These are phyloP conservation scores for Gonium pectorale DNA, from an alignment of 139 green algal species.

Conservation along the genomic window DNA sequence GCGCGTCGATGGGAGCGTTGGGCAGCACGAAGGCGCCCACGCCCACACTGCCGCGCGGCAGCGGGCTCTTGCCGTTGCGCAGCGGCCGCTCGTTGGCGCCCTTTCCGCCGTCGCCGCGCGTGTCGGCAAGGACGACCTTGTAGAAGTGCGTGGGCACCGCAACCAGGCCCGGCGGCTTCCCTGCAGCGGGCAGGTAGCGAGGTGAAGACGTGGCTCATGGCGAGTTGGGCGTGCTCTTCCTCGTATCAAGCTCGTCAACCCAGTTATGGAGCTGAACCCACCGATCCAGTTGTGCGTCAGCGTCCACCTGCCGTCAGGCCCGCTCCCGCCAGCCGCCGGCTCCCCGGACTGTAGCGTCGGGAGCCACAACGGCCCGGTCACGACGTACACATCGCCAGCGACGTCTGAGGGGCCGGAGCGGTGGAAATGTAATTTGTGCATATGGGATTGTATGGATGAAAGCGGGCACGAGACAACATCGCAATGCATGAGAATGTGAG, in stretches of 20 bases:
- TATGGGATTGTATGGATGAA: not conserved
- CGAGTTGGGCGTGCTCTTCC: not conserved
- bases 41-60: conserved; percentile 34
- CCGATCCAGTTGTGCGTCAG: conserved; percentile 71
- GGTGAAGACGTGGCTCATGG: not conserved
- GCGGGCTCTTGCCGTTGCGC: not conserved
- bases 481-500: too few relatives aligned
- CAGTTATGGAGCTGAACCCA: not conserved
- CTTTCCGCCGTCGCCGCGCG: not conserved
- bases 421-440: not conserved
- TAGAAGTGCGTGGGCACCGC: conserved; percentile 95
- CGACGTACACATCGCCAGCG: conserved; percentile 79
- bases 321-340: not conserved
- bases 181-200: conserved; percentile 53
- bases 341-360: conserved; percentile 46
- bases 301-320: conserved; percentile 59
- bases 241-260: not conserved
- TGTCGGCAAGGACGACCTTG: conserved; percentile 76
- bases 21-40: conserved; percentile 90
- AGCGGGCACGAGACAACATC: too few relatives aligned
- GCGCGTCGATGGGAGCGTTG: conserved; percentile 79
- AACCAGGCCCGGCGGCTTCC: conserved; percentile 79
- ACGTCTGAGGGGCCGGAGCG: not conserved
- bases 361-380: conserved; percentile 89
- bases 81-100: not conserved